These are phyloP conservation scores for Phoma sp. DNA, from an alignment of 2,329 filamentous ascomycete species.

Conservation along the genomic window DNA sequence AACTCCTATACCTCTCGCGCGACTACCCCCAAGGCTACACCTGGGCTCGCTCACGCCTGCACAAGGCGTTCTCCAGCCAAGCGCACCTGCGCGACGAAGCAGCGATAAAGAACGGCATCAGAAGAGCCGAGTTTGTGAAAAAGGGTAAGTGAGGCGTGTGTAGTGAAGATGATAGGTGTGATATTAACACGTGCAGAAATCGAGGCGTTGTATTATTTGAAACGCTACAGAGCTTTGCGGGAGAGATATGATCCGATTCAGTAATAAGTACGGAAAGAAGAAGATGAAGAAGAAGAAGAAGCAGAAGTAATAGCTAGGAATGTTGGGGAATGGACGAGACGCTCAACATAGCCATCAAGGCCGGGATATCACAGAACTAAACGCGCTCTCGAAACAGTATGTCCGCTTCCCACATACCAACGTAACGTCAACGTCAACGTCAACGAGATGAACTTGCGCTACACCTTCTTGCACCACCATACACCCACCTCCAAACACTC, in stretches of 20 bases:
- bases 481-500: constrained; percentile 79
- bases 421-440: background rate
- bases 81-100: constrained; percentile 73
- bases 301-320: too few species aligned
- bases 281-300: too few species aligned
- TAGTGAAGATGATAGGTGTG: background rate
- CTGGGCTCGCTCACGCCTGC: constrained; percentile 82
- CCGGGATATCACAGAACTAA: constrained; percentile 17
- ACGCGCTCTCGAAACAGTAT: background rate
- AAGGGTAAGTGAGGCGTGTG: constrained; percentile 62
- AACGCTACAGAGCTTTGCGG: constrained; percentile 84
- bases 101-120: constrained; percentile 78
- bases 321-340: background rate
- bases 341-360: constrained; percentile 14
- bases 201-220: constrained; percentile 73
- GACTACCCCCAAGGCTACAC: constrained; percentile 86
- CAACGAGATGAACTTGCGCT: background rate
- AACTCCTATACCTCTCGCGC: constrained; percentile 82
- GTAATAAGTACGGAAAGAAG: too few species aligned
- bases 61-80: constrained; percentile 84
- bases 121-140: constrained; percentile 84
- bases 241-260: constrained; percentile 74
- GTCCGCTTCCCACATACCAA: background rate
- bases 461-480: constrained; percentile 69
- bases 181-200: constrained; percentile 3